Evolutionary conservation across 2,329 filamentous ascomycete genomes (phyloP).

Genomic region (Hymenoscyphus linearis): DNA sequence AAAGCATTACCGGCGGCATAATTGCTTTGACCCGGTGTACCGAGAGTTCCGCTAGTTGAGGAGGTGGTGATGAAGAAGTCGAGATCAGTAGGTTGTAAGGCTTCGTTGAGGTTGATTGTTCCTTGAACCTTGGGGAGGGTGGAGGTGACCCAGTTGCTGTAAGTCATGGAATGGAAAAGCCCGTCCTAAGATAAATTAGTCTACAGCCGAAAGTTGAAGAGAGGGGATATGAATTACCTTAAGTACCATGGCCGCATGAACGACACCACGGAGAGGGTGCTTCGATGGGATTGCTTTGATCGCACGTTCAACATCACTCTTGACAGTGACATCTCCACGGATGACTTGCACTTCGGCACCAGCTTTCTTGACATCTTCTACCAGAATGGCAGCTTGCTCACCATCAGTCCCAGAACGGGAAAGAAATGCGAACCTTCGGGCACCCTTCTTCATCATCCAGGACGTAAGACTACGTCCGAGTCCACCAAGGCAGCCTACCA

Average conservation of each 20-base stretch:
- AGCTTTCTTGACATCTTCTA: slow-evolving; percentile 18
- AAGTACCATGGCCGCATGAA: too few species aligned
- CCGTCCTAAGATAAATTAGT: too few species aligned
- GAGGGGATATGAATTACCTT: too few species aligned
- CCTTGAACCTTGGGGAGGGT: slow-evolving; percentile 33
- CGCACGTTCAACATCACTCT: too few species aligned
- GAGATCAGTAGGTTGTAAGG: not conserved
- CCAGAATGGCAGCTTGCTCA: slow-evolving; percentile 22
- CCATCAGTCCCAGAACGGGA: slow-evolving; percentile 7
- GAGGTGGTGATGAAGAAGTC: too few species aligned
- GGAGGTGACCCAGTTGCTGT: slow-evolving; percentile 33
- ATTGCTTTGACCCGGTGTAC: slow-evolving; percentile 32
- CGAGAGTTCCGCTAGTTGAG: slow-evolving; percentile 15
- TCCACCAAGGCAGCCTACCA: too few species aligned
- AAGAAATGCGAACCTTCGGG: slow-evolving; percentile 4
- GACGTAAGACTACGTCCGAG: too few species aligned
- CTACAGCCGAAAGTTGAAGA: too few species aligned
- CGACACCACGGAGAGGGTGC: too few species aligned
- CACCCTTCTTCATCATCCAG: slow-evolving; percentile 1
- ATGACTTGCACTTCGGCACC: too few species aligned
- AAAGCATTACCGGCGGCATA: slow-evolving; percentile 37
- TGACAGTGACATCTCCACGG: too few species aligned
- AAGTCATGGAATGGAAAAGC: slow-evolving; percentile 9
- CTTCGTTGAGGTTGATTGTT: slow-evolving; percentile 15
- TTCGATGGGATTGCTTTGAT: too few species aligned